Evolutionary conservation across 2,329 filamentous ascomycete genomes (phyloP), one percentile per base, ranked within the genome.

Genomic region (Mycosphaerelloides madeirae): DNA sequence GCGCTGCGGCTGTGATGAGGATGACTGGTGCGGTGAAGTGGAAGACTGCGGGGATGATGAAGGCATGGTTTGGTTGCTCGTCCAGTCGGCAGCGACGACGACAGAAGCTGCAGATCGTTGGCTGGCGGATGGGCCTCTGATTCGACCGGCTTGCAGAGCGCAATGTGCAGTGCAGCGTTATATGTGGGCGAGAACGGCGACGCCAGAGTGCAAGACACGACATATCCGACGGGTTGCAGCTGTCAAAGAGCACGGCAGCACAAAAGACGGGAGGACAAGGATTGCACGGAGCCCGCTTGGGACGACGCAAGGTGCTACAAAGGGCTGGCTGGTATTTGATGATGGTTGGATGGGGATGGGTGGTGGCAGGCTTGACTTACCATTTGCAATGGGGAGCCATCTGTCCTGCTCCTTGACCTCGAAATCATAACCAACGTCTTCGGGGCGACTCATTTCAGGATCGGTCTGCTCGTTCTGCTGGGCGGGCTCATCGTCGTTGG

Each of bases 381-480:
- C 93, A 89, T 98, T 98, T 75, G 93, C 93, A 80, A 98, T 98
- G 68, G 93, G 93, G 69, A 98, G 81, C 93, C 93, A 98, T 78
- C 93, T 79, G 74, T 98, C 93, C 74, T 98, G 93, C 74, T 98
- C 93, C 79, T 97, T 97, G 72, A 97, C 91, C 74, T 97, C 91
- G 69, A 96, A 95, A 75, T 97, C 91, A 72, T 88, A 88, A 71
- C 76, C 82, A 71, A 85, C 78, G 42, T 63, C 59, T 50, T 61
- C 57, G 31, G 52, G 46, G 25, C 57, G 52, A 49, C 50, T 62
- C 56, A 59, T 59, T 19, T 56, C 55, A 33, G 46, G 49, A 40
- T 57, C 55, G 77, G 75, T 88, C 84, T 82, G 81, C 74, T 87
- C 84, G 73, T 78, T 75, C 69, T 89, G 86, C 75, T 94, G 89